Evolutionary conservation across 2,329 filamentous ascomycete species (phyloP), one percentile per base, ranked within the genome.

Genomic region (Harringtonia lauricola): DNA sequence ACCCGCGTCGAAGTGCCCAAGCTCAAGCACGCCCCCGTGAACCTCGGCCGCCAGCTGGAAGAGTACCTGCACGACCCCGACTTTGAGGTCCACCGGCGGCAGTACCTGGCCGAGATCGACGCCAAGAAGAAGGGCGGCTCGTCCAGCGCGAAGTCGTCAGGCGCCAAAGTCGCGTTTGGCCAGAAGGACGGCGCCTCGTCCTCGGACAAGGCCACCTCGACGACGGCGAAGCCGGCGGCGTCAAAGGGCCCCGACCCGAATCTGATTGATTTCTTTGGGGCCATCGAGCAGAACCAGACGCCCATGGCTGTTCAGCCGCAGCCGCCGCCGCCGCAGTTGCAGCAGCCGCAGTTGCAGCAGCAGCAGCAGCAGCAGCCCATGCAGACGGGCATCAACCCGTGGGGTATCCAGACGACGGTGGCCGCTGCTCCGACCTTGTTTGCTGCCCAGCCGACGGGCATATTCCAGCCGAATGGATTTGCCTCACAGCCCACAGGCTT

Each of bases 51-150:
- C 22, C 87, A 94, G 44, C 72, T 98, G 22, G 88, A 96, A 60
- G 92, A 98, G 53, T 96, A 98, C 58, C 68, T 98, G 37, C 82
- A 89, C 50, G 92, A 98, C 56, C 81, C 87, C 3, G 92, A 98
- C 60, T 98, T 98, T 55, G 92, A 98, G 54, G 75, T 89, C 44
- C 92, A 96, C 54, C 76, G 92, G 49, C 74, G 88, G 53, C 92
- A 98, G 59, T 98, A 95, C 57, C 66, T 96, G 41, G 85, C 86
- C 1, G 86, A 94, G 57, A 83, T 90, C 57, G 83, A 90, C 45
- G 84, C 81, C 14, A 64, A 78, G 63, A 75, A 73, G 58, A 70
- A 66, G 46, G 66, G 66, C 1, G 65, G 64, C 7, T 59, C 56
- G 8, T 54, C 51, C 12, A 50, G 49, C 10, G 53, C 59, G 19